Base-by-base conservation (phyloP, 2,329 filamentous ascomycete species). In the Bertia moriformis region DNA sequence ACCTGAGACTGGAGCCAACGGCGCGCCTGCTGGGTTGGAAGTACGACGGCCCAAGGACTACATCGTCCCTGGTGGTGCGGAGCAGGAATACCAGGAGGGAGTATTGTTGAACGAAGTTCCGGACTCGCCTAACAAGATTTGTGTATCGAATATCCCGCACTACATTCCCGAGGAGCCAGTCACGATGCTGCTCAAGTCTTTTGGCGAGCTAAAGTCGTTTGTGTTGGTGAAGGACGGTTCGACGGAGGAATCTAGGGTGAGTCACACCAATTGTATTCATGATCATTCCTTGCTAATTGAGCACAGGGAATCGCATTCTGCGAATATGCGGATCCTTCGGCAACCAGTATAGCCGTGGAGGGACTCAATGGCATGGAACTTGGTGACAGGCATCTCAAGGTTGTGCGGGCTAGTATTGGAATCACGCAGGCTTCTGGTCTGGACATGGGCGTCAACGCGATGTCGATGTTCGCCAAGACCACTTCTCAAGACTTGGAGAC, bases 381-480 rank as follows among this genome's bases (percentile, higher is more conserved):
- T 13, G 88, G 85, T 30, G 88, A 93, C 44, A 81, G 82, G 50
- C 76, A 80, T 49, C 71, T 98, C 40, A 89, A 82, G 62, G 87
- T 95, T 24, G 69, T 75, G 47, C 85, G 88, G 53, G 93, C 91
- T 19, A 93, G 88, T 58, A 83, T 95, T 46, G 91, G 91, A 48
- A 80, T 86, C 44, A 89, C 87, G n/a, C 91, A 98, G 57, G 87
- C 87, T 17, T 71, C 84, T 37, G 87, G 87, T 45, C 73, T 93
- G 30, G 91, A 98, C 53, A 93, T 95, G 71, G 86, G 89, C 40
- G 89, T 98, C 45, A 93, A 91, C 49, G 91, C 91, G 45, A 96
- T 98, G 78, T 93, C 88, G 38, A 87, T 95, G 73, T 83, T 98
- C 50, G 91, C 91, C 27, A 88, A 89, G 42, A 93, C 91, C 15